Base-by-base conservation (phyloP, 257 asterid species). In the Przewalskia tangutica region DNA sequence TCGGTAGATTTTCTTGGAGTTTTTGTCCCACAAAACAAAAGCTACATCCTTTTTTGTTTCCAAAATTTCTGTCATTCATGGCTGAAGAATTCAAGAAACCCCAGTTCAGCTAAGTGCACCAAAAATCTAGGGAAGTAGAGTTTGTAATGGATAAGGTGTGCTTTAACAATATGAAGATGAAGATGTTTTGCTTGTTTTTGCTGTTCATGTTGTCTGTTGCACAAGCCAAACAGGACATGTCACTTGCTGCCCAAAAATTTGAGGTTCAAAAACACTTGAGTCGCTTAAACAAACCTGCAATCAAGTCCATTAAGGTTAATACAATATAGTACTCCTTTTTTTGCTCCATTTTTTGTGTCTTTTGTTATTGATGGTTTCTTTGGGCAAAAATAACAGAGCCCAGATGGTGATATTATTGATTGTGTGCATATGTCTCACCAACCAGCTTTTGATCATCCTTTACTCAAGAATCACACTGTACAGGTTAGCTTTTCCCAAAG, bases 401-500 rank as follows among this genome's bases (percentile, higher is more conserved):
- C 97, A 86, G 97, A 94, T 89, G 98, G 98, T 32, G 98, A 94
- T 86, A 86, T 89, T 66, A 94, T 94, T 86, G 98, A 94, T 83
- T 94, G 98, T 77, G 92, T 94, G 51, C 92, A 73, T 82, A 81
- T 89, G n/a, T 89, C 97, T 70, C 86, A 83, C 23, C 98, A 94
- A 77, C 95, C 98, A 64, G 92, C 98, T 82, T 89, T 92, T 83
- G 98, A 91, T 91, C 98, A 94, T 82, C 97, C 94, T 81, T 54
- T 81, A 70, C 83, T 94, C 79, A 83, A 89, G 82, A 92, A 91
- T 71, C 98, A 94, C 54, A 91, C 93, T 3, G 51, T 94, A 87
- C 98, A 91, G 97, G 98, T 94, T 3, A 54, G 32, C 8, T 2
- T 34, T 55, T 18, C 3, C 71, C 73, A 64, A 6, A 0, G 12